Conservation (phyloP, 2,329 filamentous ascomycete species). For the Daldinia sp. region DNA sequence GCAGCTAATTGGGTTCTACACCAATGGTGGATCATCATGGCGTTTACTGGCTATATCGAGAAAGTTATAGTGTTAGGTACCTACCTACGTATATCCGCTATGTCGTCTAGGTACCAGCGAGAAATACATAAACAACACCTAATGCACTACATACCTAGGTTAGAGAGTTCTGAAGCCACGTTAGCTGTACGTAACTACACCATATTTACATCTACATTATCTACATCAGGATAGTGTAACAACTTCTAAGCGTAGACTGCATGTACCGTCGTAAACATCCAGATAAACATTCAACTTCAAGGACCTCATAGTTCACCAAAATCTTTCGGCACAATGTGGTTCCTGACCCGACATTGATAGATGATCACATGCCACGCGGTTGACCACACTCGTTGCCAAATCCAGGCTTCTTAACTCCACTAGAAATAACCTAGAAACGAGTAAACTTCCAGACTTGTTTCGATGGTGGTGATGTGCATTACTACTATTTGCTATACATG, state of each 20-base stretch:
- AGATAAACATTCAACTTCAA: conserved; percentile 11
- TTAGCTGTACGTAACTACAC: background rate
- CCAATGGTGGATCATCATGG: conserved; percentile 2
- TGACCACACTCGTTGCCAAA: background rate
- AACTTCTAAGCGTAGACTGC: conserved; percentile 1
- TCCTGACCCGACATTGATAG: conserved; percentile 28
- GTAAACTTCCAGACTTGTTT: background rate
- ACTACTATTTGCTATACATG: background rate
- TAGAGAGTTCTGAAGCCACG: conserved; percentile 4
- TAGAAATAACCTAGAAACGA: background rate
- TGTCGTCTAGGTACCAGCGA: background rate
- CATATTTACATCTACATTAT: background rate
- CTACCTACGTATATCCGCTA: background rate
- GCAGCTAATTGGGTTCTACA: conserved; percentile 21
- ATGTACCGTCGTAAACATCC: background rate
- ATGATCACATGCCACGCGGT: conserved; percentile 26
- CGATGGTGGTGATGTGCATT: background rate
- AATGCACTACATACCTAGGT: background rate
- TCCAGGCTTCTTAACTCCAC: conserved; percentile 21
- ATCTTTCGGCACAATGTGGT: conserved; percentile 29
- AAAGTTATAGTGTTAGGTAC: background rate
- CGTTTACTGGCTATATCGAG: conserved; percentile 8
- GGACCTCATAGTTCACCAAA: conserved; percentile 7
- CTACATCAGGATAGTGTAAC: background rate
- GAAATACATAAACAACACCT: background rate